Evolutionary conservation across 495 filamentous ascomycete species (phyloP), one percentile per base, ranked within the genome.

Genomic region (Peziza echinospora): DNA sequence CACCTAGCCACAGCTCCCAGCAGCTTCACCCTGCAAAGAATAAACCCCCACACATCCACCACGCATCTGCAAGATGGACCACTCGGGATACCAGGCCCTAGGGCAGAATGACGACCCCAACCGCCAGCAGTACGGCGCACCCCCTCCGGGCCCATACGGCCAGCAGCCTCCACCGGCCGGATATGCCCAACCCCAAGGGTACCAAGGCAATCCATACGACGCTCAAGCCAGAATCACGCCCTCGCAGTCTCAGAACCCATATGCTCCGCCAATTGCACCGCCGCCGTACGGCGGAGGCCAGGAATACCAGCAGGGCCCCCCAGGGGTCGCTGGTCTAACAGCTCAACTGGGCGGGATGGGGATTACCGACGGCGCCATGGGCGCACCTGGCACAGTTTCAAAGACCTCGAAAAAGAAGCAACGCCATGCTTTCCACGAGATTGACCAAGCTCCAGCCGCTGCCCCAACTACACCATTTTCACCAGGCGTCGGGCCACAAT

Each of bases 341-440:
- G 73, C 77, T n/a, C 84, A 94, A 62, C 86, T 96, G 85, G 77
- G 80, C 26, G 73, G 75, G 10, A 71, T 91, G 69, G 76, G 70
- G 11, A 67, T 96, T 54, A 76, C 75, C 45, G 67, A 71, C 49
- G 80, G 84, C 47, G 65, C 66, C 44, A 68, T 70, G 46, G 68
- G 64, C 30, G 60, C 60, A 42, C 71, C 69, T 26, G 56, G 56
- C 24, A 59, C 56, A n/a, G 63, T 58, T 26, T 65, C 71, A 50
- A 78, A 75, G 48, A 48, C 56, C 24, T 51, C 50, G 55, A 85
- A 80, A 67, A 97, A 96, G 73, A 93, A 92, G 70, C 77, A 93
- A 53, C 69, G 86, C 26, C 86, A 93, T 64, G 89, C 83, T 45
- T 82, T 91, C 63, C 89, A 99, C 61, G 73, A 76, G 23, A 72